These are phyloP conservation scores for Podospora pseudopauciseta DNA, from an alignment of 495 filamentous ascomycete species.

Conservation along the genomic window DNA sequence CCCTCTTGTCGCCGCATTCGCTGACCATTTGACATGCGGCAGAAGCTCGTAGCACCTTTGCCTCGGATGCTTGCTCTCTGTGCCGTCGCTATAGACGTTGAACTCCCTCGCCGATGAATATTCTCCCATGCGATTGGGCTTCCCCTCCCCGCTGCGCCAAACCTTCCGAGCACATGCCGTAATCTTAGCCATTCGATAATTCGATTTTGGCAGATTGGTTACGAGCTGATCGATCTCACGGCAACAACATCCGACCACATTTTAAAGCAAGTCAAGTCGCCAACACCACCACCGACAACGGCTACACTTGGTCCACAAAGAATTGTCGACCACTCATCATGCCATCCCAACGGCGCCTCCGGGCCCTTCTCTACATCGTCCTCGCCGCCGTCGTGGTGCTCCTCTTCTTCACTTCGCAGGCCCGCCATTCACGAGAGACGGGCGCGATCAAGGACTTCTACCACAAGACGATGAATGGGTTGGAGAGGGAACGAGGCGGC, in stretches of 20 bases:
- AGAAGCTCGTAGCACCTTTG: background rate
- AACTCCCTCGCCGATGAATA: background rate
- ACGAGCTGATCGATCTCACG: background rate
- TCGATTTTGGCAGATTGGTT: background rate
- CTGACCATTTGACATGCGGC: background rate
- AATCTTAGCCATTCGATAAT: background rate
- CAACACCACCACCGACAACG: background rate
- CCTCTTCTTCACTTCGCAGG: conserved; percentile 57
- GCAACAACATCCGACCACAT: background rate
- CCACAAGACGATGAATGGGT: conserved; percentile 50
- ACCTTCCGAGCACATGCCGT: background rate
- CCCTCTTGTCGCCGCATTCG: conserved; percentile 1
- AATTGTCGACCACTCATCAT: conserved; percentile 42
- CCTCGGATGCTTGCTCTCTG: conserved; percentile 1
- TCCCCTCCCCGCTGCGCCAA: background rate
- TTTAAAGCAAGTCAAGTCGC: background rate
- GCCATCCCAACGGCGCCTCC: conserved; percentile 67
- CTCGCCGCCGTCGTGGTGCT: conserved; percentile 55
- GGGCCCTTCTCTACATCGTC: conserved; percentile 54
- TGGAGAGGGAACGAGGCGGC: conserved; percentile 34
- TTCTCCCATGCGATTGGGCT: background rate
- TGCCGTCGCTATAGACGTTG: background rate
- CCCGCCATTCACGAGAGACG: conserved; percentile 33
- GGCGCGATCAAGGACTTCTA: conserved; percentile 51
- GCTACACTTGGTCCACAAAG: background rate